Evolutionary conservation across 805 yeast genomes (phyloP), one percentile per base, ranked within the genome.

Genomic region (Cyberlindnera subsufficiens): DNA sequence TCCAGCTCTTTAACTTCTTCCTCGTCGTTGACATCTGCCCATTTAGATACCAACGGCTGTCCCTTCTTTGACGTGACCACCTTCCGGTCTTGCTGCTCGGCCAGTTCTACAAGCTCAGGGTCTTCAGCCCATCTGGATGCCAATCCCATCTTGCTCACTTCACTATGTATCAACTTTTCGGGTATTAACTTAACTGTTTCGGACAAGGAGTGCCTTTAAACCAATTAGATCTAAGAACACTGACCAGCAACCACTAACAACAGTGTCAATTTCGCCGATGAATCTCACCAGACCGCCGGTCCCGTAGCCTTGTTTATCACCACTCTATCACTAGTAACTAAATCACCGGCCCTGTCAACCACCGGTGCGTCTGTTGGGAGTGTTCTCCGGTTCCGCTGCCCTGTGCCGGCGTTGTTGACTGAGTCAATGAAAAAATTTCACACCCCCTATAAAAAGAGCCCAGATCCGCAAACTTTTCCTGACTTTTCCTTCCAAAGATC

Each of bases 121-220:
- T 54, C 53, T 17, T 43, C 49, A 10, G 61, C 56, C 60, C 59
- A 57, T 34, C 40, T 50, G 8, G 61, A 57, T 3, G 47, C 51
- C 3, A 55, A 39, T 7, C 39, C 31, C 51, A 47, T 47, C 19
- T 36, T 33, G 32, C 10, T 22, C 30, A 15, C 29, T 19, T 13
- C 30, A 14, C 15, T 35, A 35, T 22, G 10, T 35, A 19, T 18
- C 13, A 7, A 15, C 30, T 14, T 35, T 27, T 13, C 3, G 30
- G 31, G 17, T n/a, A 34, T 34, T 32, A 16, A 32, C 18, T 19
- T 11, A n/a, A 17, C 7, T 16, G 25, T 17, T 33, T 16, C 20
- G 15, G 22, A 11, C 27, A 10, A 9, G 11, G 27, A 22, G 27
- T 22, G 27, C 10, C 27, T 22, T 22, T 9, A 10, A 22, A 22